Evolutionary conservation across 768 basidiomycete species (phyloP).

Genomic region (Leccinellum rugosiceps): DNA sequence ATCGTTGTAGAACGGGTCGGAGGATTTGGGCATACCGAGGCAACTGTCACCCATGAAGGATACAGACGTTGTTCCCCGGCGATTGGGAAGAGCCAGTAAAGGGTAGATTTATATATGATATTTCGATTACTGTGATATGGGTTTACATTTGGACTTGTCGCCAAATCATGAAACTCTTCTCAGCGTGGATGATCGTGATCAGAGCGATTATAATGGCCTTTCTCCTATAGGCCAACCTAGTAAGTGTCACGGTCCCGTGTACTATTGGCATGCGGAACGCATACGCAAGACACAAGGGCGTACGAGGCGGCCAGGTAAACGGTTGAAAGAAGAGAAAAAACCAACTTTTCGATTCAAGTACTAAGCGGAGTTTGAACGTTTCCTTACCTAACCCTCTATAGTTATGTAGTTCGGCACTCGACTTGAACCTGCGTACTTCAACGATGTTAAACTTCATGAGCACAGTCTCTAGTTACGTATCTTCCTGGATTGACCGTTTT

Average conservation of each 20-base stretch:
- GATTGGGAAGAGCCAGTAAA: slow-evolving; percentile 32
- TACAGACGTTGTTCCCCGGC: slow-evolving; percentile 46
- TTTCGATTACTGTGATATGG: not conserved
- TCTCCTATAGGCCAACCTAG: slow-evolving; percentile 47
- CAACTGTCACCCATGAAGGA: slow-evolving; percentile 65
- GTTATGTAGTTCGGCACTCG: too few relatives aligned
- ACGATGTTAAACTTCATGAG: slow-evolving; percentile 4
- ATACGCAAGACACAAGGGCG: slow-evolving; percentile 43
- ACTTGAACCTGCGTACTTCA: not conserved
- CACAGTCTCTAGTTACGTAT: not conserved
- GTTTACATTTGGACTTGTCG: slow-evolving; percentile 39
- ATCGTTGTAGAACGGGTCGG: slow-evolving; percentile 27
- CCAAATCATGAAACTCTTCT: slow-evolving; percentile 87
- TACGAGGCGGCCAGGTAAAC: slow-evolving; percentile 46
- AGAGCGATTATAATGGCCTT: slow-evolving; percentile 83
- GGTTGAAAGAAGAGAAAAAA: slow-evolving; percentile 22
- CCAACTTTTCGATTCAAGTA: not conserved
- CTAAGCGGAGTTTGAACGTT: slow-evolving; percentile 26
- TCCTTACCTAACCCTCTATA: not conserved
- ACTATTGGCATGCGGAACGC: slow-evolving; percentile 62
- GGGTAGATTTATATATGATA: slow-evolving; percentile 11
- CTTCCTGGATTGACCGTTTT: slow-evolving; percentile 24
- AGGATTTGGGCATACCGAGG: slow-evolving; percentile 60
- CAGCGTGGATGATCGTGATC: slow-evolving; percentile 64
- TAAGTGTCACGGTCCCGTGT: slow-evolving; percentile 39